Evolutionary conservation across 1,284 basidiomycete species (phyloP), one percentile per base, ranked within the genome.

Genomic region (Cutaneotrichosporon dermatis): DNA sequence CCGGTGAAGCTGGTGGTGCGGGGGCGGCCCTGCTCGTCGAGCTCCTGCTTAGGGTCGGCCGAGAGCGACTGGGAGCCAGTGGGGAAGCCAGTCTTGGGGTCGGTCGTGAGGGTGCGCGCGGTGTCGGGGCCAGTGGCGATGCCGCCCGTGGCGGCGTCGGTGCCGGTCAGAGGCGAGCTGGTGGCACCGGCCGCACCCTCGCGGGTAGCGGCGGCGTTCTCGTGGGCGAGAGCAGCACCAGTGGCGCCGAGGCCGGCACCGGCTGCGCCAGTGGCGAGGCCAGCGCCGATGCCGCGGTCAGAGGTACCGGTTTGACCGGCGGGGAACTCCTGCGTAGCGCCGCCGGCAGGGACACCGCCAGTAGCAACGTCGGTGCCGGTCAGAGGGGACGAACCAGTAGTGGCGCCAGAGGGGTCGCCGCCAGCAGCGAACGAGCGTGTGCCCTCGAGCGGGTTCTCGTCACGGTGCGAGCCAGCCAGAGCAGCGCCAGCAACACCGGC

Each of bases 201-300:
- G 25, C 25, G 25, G 25, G 25, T 25, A 25, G 25, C 25, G 25
- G 25, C 25, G 25, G 25, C 25, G 58, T 74, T 49, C 55, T 76
- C 73, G 10, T 76, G 57, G 56, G 75, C 76, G 1, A 73, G 76
- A 7, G 68, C 72, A 35, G 66, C 65, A 55, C 73, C 69, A 9
- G 69, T 68, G 15, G 71, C 71, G 25, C 60, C 59, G 34, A 66
- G 60, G 33, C 68, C 74, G 11, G 71, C 58, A 6, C 50, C 55
- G 5, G 53, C 58, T 16, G 53, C 55, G 8, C 56, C 58, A 4
- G 49, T 40, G n/a, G 55, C 59, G 6, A 51, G 45, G 8, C 55
- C 59, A 55, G 49, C 57, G 45, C 37, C 41, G 11, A 34, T 45
- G 46, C 57, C 43, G 12, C 55, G 46, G 35, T 25, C 25, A 25